Percentiles rank a stretch among this genome's conserved stretches.
Conservation (phyloP, 169 alveolate genomes). For the Eimeria mitis region DNA sequence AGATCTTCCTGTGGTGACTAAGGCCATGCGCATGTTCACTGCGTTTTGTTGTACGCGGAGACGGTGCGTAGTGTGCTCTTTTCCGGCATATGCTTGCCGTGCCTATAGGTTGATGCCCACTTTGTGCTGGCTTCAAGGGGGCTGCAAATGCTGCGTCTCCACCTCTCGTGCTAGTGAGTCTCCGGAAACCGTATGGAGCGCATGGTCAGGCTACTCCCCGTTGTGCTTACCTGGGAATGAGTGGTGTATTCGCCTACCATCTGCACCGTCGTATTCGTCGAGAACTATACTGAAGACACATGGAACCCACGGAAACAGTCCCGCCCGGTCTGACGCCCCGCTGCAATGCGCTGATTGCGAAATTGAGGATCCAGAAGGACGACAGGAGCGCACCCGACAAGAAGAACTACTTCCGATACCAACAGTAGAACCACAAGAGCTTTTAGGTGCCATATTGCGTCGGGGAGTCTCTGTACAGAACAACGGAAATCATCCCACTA, state of each 20-base stretch:
- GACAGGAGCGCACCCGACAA: background rate
- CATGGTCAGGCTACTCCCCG: slow-evolving; percentile 70
- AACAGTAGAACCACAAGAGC: slow-evolving; percentile 6
- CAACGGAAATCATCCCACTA: background rate
- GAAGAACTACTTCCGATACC: background rate
- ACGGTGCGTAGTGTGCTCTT: background rate
- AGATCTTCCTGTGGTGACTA: background rate
- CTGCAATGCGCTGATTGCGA: background rate
- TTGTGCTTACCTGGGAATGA: slow-evolving; percentile 31
- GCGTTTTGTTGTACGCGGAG: background rate
- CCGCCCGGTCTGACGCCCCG: background rate
- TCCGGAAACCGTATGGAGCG: slow-evolving; percentile 26
- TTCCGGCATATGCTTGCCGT: slow-evolving; percentile 8
- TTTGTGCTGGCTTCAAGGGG: slow-evolving; percentile 58
- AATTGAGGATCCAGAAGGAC: background rate
- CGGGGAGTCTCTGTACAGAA: slow-evolving; percentile 44
- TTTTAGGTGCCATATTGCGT: slow-evolving; percentile 24
- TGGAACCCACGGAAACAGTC: background rate
- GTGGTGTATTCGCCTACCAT: slow-evolving; percentile 47
- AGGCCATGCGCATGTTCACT: background rate
- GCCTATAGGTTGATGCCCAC: slow-evolving; percentile 26
- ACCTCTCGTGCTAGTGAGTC: background rate
- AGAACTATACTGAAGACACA: background rate
- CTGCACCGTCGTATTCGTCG: background rate
- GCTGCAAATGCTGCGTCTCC: background rate